Conservation (phyloP, 2,329 filamentous ascomycete species). For the Penicillium sp. region DNA sequence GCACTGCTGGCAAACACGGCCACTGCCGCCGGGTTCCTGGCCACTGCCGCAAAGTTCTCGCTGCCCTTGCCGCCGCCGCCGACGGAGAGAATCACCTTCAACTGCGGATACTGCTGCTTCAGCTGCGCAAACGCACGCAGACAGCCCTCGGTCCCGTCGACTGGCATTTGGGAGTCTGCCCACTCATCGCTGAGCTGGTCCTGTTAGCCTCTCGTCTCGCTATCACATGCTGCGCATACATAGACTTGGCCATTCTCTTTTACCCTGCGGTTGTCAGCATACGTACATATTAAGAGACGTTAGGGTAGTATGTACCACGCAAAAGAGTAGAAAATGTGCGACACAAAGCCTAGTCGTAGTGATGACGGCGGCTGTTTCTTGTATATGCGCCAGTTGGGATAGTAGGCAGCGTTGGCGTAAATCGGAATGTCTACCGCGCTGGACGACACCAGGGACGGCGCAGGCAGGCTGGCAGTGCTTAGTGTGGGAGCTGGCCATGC, state of each 20-base stretch:
- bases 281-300: too few relatives aligned
- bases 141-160: conserved; percentile 68
- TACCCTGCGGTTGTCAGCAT: conserved; percentile 47
- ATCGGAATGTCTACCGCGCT: conserved; percentile 34
- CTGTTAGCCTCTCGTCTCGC: neutral
- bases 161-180: conserved; percentile 68
- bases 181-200: conserved; percentile 71
- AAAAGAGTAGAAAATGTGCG: conserved; percentile 80
- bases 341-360: conserved; percentile 71
- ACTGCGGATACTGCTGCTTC: conserved; percentile 65
- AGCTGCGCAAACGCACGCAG: conserved; percentile 69
- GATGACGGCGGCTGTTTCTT: conserved; percentile 67
- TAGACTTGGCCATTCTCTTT: conserved; percentile 69
- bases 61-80: conserved; percentile 64
- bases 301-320: conserved; percentile 49
- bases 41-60: conserved; percentile 64
- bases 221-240: conserved; percentile 49
- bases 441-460: conserved; percentile 13
- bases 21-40: conserved; percentile 55
- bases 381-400: conserved; percentile 75
- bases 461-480: conserved; percentile 2
- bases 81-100: conserved; percentile 73
- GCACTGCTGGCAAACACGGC: conserved; percentile 70
- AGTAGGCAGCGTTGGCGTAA: conserved; percentile 71
- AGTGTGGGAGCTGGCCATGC: conserved; percentile 7